phyloP scores from a whole-genome alignment of 1,284 basidiomycete species.

The Vanrija pseudolonga region DNA sequence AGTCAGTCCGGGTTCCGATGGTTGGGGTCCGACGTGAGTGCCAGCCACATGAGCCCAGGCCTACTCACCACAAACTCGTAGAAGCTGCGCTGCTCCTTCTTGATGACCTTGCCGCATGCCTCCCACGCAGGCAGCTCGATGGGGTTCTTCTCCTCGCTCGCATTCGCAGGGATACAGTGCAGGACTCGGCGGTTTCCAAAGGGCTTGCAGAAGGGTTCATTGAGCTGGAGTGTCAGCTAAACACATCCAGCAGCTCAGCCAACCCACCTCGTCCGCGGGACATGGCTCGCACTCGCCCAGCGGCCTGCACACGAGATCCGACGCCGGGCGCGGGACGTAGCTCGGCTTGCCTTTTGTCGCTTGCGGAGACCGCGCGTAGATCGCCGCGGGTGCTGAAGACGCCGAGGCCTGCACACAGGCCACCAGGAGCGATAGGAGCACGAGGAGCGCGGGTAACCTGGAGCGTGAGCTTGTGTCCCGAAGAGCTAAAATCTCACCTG shows the following conservation, averaged over 20 bases:
- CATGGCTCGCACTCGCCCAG: slow-evolving; percentile 80
- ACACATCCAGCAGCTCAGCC: neutral
- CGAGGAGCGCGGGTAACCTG: slow-evolving; percentile 5
- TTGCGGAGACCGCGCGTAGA: neutral
- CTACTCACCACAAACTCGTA: slow-evolving; percentile 74
- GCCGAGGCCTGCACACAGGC: neutral
- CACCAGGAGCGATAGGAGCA: slow-evolving; percentile 21
- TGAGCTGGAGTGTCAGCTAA: slow-evolving; percentile 54
- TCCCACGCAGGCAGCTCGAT: slow-evolving; percentile 77
- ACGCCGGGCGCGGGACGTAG: slow-evolving; percentile 33
- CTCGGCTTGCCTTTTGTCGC: slow-evolving; percentile 17
- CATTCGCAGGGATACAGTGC: slow-evolving; percentile 61
- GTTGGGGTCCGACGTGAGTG: no score
- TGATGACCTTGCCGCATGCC: slow-evolving; percentile 76
- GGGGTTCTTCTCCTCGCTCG: slow-evolving; percentile 13
- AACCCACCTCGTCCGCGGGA: slow-evolving; percentile 68
- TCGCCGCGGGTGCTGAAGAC: neutral
- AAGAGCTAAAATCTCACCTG: no score
- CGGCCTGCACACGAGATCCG: slow-evolving; percentile 59
- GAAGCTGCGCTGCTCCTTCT: slow-evolving; percentile 73
- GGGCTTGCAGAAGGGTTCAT: slow-evolving; percentile 82
- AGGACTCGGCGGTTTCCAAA: slow-evolving; percentile 82
- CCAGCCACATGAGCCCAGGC: neutral
- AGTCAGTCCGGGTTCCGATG: neutral
- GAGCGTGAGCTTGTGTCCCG: neutral